A percentile compares a stretch with the other conserved stretches of the same genome.
Evolutionary conservation across 768 basidiomycete species (phyloP).

Genomic region (Ephemerocybe angulata): DNA sequence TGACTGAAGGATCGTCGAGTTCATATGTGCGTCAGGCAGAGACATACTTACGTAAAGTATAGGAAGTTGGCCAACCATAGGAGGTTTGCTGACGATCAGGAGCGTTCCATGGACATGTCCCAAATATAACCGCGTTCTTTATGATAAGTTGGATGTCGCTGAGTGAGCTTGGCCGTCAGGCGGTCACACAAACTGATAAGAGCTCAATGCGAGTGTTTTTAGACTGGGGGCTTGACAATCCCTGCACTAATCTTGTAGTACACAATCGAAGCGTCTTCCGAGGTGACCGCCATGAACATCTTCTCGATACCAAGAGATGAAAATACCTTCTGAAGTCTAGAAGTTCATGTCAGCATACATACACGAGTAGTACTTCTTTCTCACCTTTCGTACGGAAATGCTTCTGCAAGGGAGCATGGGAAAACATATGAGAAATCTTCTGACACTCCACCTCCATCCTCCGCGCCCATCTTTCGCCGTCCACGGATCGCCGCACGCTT

Average conservation of each 20-base stretch:
- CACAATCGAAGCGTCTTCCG: constrained; percentile 77
- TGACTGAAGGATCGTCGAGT: too few species aligned
- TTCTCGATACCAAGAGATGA: constrained; percentile 41
- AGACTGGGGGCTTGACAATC: constrained; percentile 70
- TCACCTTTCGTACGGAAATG: constrained; percentile 60
- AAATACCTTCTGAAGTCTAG: constrained; percentile 62
- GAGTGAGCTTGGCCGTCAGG: too few species aligned
- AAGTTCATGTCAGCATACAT: background rate
- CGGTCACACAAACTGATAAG: background rate
- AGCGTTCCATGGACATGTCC: too few species aligned
- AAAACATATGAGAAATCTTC: constrained; percentile 49
- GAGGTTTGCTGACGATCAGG: too few species aligned
- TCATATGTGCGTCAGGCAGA: too few species aligned
- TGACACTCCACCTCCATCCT: constrained; percentile 25
- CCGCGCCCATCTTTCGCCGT: constrained; percentile 37
- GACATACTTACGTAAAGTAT: too few species aligned
- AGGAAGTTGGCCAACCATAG: too few species aligned
- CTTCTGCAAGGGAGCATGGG: constrained; percentile 67
- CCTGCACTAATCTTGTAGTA: constrained; percentile 80
- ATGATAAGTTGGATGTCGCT: too few species aligned
- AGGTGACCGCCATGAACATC: constrained; percentile 67
- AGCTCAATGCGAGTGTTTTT: constrained; percentile 2
- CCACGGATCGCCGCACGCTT: constrained; percentile 59
- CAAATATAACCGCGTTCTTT: too few species aligned
- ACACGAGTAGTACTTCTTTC: constrained; percentile 12